These are phyloP conservation scores for Oenanthe sinensis DNA, from an alignment of 129 eudicot species.

Conservation along the genomic window DNA sequence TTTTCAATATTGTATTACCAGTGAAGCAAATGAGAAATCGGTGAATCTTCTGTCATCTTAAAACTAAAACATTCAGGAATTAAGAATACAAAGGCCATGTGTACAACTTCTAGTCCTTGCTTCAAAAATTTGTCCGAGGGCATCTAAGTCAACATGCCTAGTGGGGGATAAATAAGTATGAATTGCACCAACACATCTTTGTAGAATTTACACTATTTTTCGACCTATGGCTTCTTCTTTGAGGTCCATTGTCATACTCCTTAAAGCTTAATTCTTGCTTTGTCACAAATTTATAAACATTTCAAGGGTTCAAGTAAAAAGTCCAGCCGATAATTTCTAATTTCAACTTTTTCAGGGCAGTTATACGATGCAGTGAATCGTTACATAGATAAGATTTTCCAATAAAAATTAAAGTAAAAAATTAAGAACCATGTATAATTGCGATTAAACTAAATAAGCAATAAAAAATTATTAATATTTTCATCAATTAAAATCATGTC, in stretches of 20 bases:
- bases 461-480: too few species aligned
- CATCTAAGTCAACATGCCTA: not conserved
- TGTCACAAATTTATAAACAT: not conserved
- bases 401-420: too few species aligned
- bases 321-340: too few species aligned
- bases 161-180: not conserved
- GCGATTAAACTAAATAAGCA: too few species aligned
- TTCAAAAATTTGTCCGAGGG: too few species aligned
- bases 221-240: not conserved
- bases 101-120: too few species aligned
- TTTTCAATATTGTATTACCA: not conserved
- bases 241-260: not conserved
- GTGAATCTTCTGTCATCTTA: not conserved
- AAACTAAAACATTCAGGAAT: not conserved
- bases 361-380: too few species aligned
- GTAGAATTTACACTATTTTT: not conserved
- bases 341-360: too few species aligned
- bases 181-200: not conserved
- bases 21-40: not conserved
- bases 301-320: not conserved
- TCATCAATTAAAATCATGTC: too few species aligned
- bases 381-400: too few species aligned
- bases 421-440: too few species aligned
- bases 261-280: not conserved
- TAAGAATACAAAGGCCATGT: too few species aligned